phyloP scores from a whole-genome alignment of 2,329 filamentous ascomycete species.

The Seiridium unicorne region DNA sequence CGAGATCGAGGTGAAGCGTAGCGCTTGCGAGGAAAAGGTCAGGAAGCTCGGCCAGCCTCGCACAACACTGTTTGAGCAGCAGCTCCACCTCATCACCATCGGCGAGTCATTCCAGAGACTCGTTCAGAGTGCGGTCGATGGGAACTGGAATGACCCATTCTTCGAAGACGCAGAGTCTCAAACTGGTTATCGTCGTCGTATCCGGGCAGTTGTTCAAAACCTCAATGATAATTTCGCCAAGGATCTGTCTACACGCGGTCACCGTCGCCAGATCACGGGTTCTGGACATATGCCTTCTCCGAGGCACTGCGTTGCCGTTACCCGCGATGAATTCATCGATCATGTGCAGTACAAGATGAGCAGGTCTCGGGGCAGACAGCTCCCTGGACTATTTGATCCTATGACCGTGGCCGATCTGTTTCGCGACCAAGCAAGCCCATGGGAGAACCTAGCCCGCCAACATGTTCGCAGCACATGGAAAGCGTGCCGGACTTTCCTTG shows the following conservation, averaged over 20 bases:
- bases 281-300: slow-evolving; percentile 12
- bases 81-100: slow-evolving; percentile 42
- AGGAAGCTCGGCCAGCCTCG: slow-evolving; percentile 47
- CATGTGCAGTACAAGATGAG: slow-evolving; percentile 37
- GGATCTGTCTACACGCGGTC: slow-evolving; percentile 39
- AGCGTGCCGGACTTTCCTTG: slow-evolving; percentile 44
- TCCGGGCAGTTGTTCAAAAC: slow-evolving; percentile 55
- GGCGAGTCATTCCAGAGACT: slow-evolving; percentile 43
- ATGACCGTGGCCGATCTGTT: slow-evolving; percentile 60
- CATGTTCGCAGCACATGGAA: slow-evolving; percentile 46
- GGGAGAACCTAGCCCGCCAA: slow-evolving; percentile 47
- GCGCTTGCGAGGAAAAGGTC: slow-evolving; percentile 34
- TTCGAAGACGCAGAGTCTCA: slow-evolving; percentile 37
- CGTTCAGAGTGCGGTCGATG: slow-evolving; percentile 45
- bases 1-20: slow-evolving; percentile 38
- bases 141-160: slow-evolving; percentile 49
- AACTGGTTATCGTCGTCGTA: slow-evolving; percentile 36
- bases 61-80: slow-evolving; percentile 44
- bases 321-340: slow-evolving; percentile 34
- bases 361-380: slow-evolving; percentile 49
- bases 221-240: slow-evolving; percentile 44
- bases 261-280: slow-evolving; percentile 32
- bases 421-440: slow-evolving; percentile 53
- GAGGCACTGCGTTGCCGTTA: slow-evolving; percentile 15
- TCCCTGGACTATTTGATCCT: slow-evolving; percentile 61